phyloP scores from a whole-genome alignment of 2,329 filamentous ascomycete genomes.

The Trichoderma afroharzianum region DNA sequence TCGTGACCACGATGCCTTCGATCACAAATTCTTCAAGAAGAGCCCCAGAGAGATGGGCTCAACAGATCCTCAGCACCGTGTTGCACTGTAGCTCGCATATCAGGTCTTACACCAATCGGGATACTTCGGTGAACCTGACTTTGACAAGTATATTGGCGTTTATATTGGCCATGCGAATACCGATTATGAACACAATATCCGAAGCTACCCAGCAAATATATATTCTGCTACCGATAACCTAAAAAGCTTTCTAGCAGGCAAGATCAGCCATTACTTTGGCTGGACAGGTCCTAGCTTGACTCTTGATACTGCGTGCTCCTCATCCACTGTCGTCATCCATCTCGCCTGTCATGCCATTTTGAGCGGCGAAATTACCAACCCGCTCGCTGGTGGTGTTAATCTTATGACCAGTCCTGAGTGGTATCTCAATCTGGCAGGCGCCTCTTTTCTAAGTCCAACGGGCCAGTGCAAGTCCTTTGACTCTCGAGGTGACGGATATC shows the following conservation, averaged over 20 bases:
- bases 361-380: slow-evolving; percentile 30
- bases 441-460: slow-evolving; percentile 28
- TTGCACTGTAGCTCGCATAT: slow-evolving; percentile 39
- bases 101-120: slow-evolving; percentile 35
- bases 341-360: slow-evolving; percentile 30
- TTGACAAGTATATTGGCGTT: slow-evolving; percentile 27
- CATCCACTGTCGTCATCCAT: slow-evolving; percentile 35
- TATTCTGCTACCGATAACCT: slow-evolving; percentile 37
- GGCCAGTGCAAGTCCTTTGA: slow-evolving; percentile 35
- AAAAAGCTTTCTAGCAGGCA: slow-evolving; percentile 32
- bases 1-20: slow-evolving; percentile 29
- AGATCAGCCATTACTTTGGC: slow-evolving; percentile 36
- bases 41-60: slow-evolving; percentile 33
- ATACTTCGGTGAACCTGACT: slow-evolving; percentile 18
- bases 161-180: slow-evolving; percentile 33
- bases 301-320: slow-evolving; percentile 39
- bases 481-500: slow-evolving; percentile 47
- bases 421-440: slow-evolving; percentile 25
- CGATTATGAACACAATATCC: slow-evolving; percentile 42
- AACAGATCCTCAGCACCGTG: slow-evolving; percentile 40
- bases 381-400: slow-evolving; percentile 39
- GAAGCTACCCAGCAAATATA: slow-evolving; percentile 33
- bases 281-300: slow-evolving; percentile 36
- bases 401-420: slow-evolving; percentile 31
- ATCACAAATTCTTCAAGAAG: slow-evolving; percentile 41